Evolutionary conservation across 2,329 filamentous ascomycete genomes (phyloP), one percentile per base, ranked within the genome.

Genomic region (Fusarium tupiense): DNA sequence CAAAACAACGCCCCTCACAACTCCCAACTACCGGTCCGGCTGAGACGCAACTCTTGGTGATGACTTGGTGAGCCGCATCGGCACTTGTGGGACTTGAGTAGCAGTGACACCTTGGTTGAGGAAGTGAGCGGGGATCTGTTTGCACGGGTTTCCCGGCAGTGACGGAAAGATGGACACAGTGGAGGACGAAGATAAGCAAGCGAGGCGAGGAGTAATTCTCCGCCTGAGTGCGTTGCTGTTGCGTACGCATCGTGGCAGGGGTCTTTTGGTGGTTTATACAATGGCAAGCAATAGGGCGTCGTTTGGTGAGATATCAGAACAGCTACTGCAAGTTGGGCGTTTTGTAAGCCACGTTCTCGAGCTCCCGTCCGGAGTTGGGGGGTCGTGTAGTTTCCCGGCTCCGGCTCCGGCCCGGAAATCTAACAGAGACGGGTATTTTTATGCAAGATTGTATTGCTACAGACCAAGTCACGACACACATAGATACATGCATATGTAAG

Each of bases 211-310:
- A 58, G 41, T 44, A 44, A 13, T 47, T 60, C 71, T 73, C 70
- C 70, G 66, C 71, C 60, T 43, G 26, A 60, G 38, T 72, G 63
- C 71, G 64, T 74, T 68, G 52, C 53, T 52, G 47, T 74, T 74
- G 74, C 71, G 71, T 74, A 74, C 63, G 46, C 62, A 61, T 38
- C 56, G 49, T 26, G 41, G 38, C 50, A 66, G 67, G 57, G 57
- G 52, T 59, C 17, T 40, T 29, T 26, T 70, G 24, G n/a, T n/a
- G 37, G 44, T 74, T 61, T 58, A 63, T 49, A 63, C 40, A 13
- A 70, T 65, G 66, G 56, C 54, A 44, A 35, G 49, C 40, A 68
- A 68, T 68, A 68, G 64, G 64, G 65, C 65, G 65, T 54, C 24
- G 35, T 31, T 41, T 44, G 24, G 24, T 61, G 35, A 29, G 40